Conservation (phyloP, 1,139 yeast genomes). For the Blastobotrys indianensis region DNA sequence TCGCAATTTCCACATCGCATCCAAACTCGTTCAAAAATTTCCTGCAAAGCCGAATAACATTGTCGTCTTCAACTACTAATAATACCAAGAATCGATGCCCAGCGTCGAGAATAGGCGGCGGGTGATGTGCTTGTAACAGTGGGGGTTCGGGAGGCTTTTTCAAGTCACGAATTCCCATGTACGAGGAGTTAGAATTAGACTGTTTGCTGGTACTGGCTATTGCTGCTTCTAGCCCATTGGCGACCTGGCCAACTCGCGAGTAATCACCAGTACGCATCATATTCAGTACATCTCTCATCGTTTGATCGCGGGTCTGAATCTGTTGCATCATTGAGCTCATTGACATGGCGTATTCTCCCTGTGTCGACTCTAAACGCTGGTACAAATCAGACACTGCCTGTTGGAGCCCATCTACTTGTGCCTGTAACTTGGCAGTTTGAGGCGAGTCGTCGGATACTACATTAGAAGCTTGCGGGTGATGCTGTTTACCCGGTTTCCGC, state of each 20-base stretch:
- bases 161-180: background rate
- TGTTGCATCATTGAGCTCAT: background rate
- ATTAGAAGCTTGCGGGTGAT: conserved; percentile 10
- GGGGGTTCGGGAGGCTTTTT: background rate
- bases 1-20: conserved; percentile 85
- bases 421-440: conserved; percentile 9
- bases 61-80: conserved; percentile 80
- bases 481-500: conserved; percentile 28
- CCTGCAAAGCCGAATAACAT: conserved; percentile 47
- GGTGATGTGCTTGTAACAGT: conserved; percentile 1
- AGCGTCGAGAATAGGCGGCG: conserved; percentile 10
- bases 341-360: background rate
- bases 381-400: background rate
- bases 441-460: background rate
- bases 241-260: background rate
- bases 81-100: conserved; percentile 39
- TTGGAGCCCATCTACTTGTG: conserved; percentile 7
- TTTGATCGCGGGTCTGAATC: background rate
- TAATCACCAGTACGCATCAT: background rate
- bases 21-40: conserved; percentile 82
- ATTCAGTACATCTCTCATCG: background rate
- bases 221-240: background rate
- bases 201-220: too few species aligned
- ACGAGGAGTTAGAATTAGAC: background rate
- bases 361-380: background rate